These are phyloP conservation scores for Populus nigra DNA, from an alignment of 345 rosid genomes.

Conservation along the genomic window DNA sequence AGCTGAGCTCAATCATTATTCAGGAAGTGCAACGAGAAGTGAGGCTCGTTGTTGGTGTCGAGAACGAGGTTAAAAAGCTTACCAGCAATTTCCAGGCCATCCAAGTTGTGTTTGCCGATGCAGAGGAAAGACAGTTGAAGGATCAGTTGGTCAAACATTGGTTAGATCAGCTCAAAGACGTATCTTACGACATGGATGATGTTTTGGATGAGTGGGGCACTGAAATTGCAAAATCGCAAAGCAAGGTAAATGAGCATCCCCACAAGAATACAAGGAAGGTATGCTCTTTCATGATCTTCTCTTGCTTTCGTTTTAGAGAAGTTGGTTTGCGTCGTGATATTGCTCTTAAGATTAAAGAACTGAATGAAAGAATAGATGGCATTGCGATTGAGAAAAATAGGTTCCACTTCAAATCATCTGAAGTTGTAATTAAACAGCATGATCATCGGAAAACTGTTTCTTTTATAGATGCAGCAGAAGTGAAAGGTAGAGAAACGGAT, in stretches of 20 bases:
- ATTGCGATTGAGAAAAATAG: neutral
- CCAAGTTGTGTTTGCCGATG: slow-evolving; percentile 7
- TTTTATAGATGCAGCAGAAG: neutral
- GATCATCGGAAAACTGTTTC: neutral
- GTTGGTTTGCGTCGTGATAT: neutral
- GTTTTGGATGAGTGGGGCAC: slow-evolving; percentile 14
- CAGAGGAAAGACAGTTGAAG: slow-evolving; percentile 3
- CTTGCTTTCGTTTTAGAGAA: neutral
- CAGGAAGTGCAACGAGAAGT: neutral
- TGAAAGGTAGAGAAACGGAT: neutral
- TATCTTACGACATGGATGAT: slow-evolving; percentile 6
- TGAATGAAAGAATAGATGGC: neutral
- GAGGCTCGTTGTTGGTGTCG: neutral
- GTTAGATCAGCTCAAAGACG: slow-evolving; percentile 2
- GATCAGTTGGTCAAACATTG: neutral
- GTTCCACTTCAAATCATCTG: neutral
- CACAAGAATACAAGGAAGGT: neutral
- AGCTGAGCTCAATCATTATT: neutral
- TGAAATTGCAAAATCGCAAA: neutral
- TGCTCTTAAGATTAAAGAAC: neutral
- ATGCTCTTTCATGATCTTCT: neutral
- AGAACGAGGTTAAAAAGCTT: neutral
- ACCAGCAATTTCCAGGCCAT: neutral
- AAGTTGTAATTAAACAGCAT: neutral
- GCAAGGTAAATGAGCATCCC: neutral